Base-by-base conservation (phyloP, 169 alveolate genomes). In the Theileria parva region DNA sequence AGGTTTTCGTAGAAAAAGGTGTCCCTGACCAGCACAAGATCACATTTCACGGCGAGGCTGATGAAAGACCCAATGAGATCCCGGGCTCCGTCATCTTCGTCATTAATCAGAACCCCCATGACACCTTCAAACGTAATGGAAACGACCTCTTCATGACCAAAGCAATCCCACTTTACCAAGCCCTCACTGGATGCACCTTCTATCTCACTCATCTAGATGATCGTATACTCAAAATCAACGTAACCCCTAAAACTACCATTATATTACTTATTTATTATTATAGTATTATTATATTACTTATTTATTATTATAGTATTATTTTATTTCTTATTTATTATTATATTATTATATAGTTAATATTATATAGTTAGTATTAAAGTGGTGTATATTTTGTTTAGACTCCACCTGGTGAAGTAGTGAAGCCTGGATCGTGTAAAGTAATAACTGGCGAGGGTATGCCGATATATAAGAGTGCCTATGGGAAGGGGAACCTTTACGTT, bases 371-470 rank as follows among this genome's bases (percentile, higher is more conserved):
- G 4, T 37, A 37, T 44, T 44, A 44, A 44, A 44, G 17, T 44
- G 1, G 53, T 44, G 8, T 44, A 32, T 32, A 60, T n/a, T 12
- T 25, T 32, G 44, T 71, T 11, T 5, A 60, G 79, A 88, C 96
- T 21, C 88, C 76, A 11, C 93, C 94, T 8, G 97, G 94, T 53
- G 97, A 96, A 64, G 94, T 96, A 7, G 91, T 96, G 60, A 86
- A 92, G 86, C 98, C 98, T 0, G 96, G 95, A 55, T 96, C 92
- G 53, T 87, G 95, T 44, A 96, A 95, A 88, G 95, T 96, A 65
- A 92, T 98, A 11, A 92, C 91, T 77, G 96, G 92, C 19, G 96
- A 93, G 77, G 99, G 99, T 11, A 95, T 98, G 98, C 99, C 99
- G 28, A 90, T 95, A 57, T 95, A 94, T 91, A 95, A 96, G 88